These are phyloP conservation scores for Leccinum arenicola DNA, from an alignment of 768 basidiomycete genomes.

Conservation along the genomic window DNA sequence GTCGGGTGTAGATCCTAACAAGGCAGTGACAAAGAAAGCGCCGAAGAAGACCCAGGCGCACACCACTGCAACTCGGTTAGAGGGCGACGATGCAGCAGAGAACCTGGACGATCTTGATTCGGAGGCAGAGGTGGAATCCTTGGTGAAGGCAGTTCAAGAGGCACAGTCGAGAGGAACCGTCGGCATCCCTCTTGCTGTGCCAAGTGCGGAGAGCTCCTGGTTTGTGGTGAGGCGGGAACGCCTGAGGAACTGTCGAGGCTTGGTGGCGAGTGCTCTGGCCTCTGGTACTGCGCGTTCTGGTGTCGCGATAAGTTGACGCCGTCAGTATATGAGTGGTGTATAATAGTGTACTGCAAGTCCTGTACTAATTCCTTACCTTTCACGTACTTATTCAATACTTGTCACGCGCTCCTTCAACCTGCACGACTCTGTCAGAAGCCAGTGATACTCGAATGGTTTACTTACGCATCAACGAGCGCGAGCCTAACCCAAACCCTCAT, in stretches of 20 bases:
- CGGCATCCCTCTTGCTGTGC: slow-evolving; percentile 66
- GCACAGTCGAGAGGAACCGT: slow-evolving; percentile 58
- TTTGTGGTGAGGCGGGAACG: slow-evolving; percentile 76
- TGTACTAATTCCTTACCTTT: neutral
- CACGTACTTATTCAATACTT: neutral
- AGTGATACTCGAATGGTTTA: slow-evolving; percentile 52
- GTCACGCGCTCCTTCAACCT: neutral
- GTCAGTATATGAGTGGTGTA: neutral
- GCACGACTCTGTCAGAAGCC: neutral
- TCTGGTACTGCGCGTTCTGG: slow-evolving; percentile 23
- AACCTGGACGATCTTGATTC: slow-evolving; percentile 81
- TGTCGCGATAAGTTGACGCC: slow-evolving; percentile 20
- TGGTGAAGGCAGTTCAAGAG: slow-evolving; percentile 58
- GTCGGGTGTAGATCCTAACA: slow-evolving; percentile 49
- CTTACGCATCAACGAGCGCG: slow-evolving; percentile 63
- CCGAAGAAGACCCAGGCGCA: slow-evolving; percentile 61
- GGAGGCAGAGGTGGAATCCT: slow-evolving; percentile 77
- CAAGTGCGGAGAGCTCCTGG: slow-evolving; percentile 75
- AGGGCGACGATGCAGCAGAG: slow-evolving; percentile 61
- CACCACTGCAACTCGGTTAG: slow-evolving; percentile 47
- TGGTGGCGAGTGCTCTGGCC: slow-evolving; percentile 51
- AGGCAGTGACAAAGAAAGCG: slow-evolving; percentile 51
- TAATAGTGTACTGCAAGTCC: neutral
- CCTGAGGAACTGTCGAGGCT: slow-evolving; percentile 51
- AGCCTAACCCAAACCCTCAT: slow-evolving; percentile 70